Conservation (phyloP, 2,329 filamentous ascomycete species). For the Cladophialophora carrionii region DNA sequence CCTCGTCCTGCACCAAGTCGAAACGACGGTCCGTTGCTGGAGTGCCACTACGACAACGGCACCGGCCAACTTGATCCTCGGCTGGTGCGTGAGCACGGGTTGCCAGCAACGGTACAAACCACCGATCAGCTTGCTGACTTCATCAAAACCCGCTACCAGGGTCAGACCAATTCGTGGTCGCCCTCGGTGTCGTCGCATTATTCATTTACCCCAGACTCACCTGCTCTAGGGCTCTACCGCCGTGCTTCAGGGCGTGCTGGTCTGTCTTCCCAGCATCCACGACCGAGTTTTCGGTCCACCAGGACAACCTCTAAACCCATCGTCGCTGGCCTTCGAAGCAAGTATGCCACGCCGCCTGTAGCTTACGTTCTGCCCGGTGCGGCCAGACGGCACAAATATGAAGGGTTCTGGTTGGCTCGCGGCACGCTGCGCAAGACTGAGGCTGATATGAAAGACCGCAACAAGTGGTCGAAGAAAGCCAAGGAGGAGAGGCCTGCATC, state of each 20-base stretch:
- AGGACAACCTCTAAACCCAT: not conserved
- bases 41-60: constrained; percentile 27
- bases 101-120: constrained; percentile 18
- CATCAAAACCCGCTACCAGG: constrained; percentile 12
- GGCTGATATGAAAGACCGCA: constrained; percentile 11
- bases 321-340: constrained; percentile 16
- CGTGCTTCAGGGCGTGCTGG: not conserved
- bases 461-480: constrained; percentile 15
- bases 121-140: constrained; percentile 24
- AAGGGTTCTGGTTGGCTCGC: constrained; percentile 25
- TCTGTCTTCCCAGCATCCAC: not conserved
- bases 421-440: constrained; percentile 24
- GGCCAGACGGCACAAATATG: constrained; percentile 18
- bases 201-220: not conserved
- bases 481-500: not conserved
- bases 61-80: constrained; percentile 20
- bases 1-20: constrained; percentile 3
- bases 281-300: not conserved
- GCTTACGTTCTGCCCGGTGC: constrained; percentile 20
- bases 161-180: constrained; percentile 2
- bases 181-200: constrained; percentile 18
- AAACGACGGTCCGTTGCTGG: constrained; percentile 7
- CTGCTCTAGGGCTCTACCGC: not conserved
- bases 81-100: constrained; percentile 18
- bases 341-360: constrained; percentile 20